These are phyloP conservation scores for Ophiostoma sp. DNA, from an alignment of 2,329 filamentous ascomycete species.

Conservation along the genomic window DNA sequence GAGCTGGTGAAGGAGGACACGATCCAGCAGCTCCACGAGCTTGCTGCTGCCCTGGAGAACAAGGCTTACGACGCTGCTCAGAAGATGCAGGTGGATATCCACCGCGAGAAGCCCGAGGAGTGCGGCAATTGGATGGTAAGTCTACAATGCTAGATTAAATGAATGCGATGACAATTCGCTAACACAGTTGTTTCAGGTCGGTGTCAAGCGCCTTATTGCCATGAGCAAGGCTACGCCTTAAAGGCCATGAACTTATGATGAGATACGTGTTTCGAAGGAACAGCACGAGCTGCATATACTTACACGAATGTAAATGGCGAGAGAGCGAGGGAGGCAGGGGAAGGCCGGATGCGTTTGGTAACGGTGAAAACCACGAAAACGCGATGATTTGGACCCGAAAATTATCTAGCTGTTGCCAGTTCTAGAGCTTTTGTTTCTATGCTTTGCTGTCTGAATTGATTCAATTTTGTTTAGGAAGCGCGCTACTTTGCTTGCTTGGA, in stretches of 20 bases:
- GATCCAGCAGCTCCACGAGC: slow-evolving; percentile 57
- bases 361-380: not conserved
- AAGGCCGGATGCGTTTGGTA: not conserved
- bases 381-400: not conserved
- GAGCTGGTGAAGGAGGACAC: slow-evolving; percentile 80
- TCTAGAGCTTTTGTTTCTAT: slow-evolving; percentile 2
- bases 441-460: slow-evolving; percentile 1
- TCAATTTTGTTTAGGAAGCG: not conserved
- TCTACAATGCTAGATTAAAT: not conserved
- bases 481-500: too few species aligned
- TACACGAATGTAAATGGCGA: too few species aligned
- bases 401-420: not conserved
- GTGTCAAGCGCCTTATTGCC: slow-evolving; percentile 45
- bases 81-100: slow-evolving; percentile 66
- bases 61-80: slow-evolving; percentile 65
- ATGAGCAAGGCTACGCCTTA: slow-evolving; percentile 62
- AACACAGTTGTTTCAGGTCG: slow-evolving; percentile 12
- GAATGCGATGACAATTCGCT: not conserved
- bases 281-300: too few species aligned
- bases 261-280: too few species aligned
- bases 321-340: too few species aligned
- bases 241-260: not conserved
- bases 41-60: slow-evolving; percentile 60
- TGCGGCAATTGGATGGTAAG: slow-evolving; percentile 85
- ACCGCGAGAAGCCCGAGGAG: slow-evolving; percentile 70